A percentile compares a stretch with the other conserved stretches of the same genome.
Conservation (phyloP, 2,329 filamentous ascomycete genomes). For the Alternaria sp. region DNA sequence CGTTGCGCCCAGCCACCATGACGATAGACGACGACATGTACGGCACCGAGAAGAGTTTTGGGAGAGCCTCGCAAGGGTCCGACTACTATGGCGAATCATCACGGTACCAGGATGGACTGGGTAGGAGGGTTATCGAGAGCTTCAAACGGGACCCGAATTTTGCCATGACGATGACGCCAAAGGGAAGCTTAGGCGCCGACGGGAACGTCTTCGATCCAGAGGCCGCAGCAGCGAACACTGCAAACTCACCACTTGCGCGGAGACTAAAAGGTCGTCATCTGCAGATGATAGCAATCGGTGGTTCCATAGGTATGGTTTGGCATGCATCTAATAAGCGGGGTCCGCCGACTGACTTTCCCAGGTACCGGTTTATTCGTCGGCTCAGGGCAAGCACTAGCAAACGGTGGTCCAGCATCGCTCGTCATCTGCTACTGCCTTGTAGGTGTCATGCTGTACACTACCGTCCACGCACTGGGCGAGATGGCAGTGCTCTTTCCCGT, state of each 20-base stretch:
- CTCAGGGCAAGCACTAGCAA: conserved; percentile 59
- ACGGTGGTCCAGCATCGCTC: conserved; percentile 50
- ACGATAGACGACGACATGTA: conserved; percentile 47
- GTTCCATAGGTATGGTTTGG: conserved; percentile 69
- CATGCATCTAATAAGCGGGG: conserved; percentile 7
- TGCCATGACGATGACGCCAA: conserved; percentile 59
- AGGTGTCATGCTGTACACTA: conserved; percentile 89
- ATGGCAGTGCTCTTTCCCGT: conserved; percentile 90
- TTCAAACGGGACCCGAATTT: conserved; percentile 51
- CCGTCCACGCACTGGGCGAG: conserved; percentile 89
- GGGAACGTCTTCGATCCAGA: conserved; percentile 70
- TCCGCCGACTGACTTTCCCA: conserved; percentile 29
- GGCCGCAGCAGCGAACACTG: conserved; percentile 67
- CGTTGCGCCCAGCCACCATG: conserved; percentile 27
- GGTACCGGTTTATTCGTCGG: conserved; percentile 80
- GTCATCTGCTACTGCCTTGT: conserved; percentile 64
- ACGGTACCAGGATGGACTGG: conserved; percentile 42
- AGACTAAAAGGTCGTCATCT: conserved; percentile 67
- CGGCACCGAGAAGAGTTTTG: conserved; percentile 51
- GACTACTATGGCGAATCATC: conserved; percentile 52
- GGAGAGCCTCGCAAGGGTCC: conserved; percentile 44
- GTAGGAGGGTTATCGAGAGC: conserved; percentile 55
- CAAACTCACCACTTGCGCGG: conserved; percentile 76
- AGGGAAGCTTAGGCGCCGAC: conserved; percentile 59
- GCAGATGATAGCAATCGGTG: conserved; percentile 98